Base-by-base conservation (phyloP, 176 grass and related monocot genomes). In the Avena insularis region DNA sequence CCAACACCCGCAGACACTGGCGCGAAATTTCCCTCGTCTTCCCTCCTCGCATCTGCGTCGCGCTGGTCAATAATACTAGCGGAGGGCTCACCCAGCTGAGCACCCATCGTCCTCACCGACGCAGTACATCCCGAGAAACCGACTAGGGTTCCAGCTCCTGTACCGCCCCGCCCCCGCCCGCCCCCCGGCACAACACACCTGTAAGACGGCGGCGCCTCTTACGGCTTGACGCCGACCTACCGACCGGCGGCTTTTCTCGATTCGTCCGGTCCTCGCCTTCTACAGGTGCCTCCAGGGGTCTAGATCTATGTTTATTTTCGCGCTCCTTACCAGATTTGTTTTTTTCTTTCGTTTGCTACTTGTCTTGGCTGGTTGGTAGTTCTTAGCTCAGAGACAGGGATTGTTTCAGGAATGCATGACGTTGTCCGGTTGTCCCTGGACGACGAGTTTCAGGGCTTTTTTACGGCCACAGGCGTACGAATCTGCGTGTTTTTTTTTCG, bases 251-350 rank as follows among this genome's bases (percentile, higher is more conserved):
- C 77, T 23, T 45, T 60, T 79, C 31, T 13, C 36, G 17, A 79
- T 79, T 40, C 38, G 5, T 79, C 20, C 35, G 17, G 48, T 3
- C 7, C 73, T 54, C 49, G 21, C 48, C 1, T 49, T 14, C 47
- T 48, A 29, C 15, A 12, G 38, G 71, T 77, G 6, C 7, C 1
- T 31, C 31, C 15, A 64, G 14, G 3, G 36, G 12, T 0, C 47
- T 55, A 71, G 76, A 86, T 86, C 76, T 80, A 60, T 71, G 11
- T 49, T 35, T 62, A 17, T 49, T 70, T 71, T 78, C 48, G 33
- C 49, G 40, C 46, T 68, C 72, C 16, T 10, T 1, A 27, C 4
- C 66, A 66, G 50, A 88, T 77, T 51, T 12, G 35, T 56, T 64
- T 49, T 45, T 47, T 4, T 21, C 0, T 9, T 9, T 38, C 60